Percentiles rank a stretch among this genome's conserved stretches.
These are phyloP conservation scores for Brasenia schreberi DNA, from an alignment of 164 flowering plant genomes.

Conservation along the genomic window DNA sequence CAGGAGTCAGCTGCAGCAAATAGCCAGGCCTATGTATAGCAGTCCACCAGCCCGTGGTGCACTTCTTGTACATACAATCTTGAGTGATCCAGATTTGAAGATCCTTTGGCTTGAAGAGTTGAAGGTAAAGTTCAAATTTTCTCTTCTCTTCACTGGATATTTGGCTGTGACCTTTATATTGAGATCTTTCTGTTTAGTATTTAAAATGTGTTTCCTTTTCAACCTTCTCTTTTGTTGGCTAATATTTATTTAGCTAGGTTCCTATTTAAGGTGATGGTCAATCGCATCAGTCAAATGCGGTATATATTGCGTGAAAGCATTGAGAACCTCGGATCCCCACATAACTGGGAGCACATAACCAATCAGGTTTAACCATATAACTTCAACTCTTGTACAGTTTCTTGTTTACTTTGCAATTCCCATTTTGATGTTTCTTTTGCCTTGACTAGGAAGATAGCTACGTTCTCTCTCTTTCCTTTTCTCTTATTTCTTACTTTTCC, in stretches of 20 bases:
- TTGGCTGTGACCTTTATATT: not conserved
- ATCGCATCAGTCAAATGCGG: not conserved
- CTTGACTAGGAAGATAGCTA: not conserved
- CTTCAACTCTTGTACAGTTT: not conserved
- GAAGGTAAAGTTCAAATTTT: not conserved
- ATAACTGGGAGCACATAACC: not conserved
- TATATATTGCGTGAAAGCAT: not conserved
- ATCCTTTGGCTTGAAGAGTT: not conserved
- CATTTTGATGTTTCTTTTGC: not conserved
- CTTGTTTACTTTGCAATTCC: not conserved
- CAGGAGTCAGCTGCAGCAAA: conserved; percentile 1
- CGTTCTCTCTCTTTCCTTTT: not conserved
- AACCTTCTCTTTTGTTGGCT: not conserved
- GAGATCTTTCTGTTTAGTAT: not conserved
- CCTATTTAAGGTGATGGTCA: not conserved
- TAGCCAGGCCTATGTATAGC: not conserved
- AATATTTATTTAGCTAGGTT: not conserved
- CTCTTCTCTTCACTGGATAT: not conserved
- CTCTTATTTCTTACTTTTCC: not conserved
- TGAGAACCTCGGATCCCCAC: not conserved
- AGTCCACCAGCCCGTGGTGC: conserved; percentile 2
- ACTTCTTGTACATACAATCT: conserved; percentile 1
- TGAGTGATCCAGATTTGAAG: not conserved
- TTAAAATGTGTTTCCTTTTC: not conserved
- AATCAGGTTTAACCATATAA: not conserved